Evolutionary conservation across 495 filamentous ascomycete species (phyloP).

Genomic region (Baudoinia panamericana): DNA sequence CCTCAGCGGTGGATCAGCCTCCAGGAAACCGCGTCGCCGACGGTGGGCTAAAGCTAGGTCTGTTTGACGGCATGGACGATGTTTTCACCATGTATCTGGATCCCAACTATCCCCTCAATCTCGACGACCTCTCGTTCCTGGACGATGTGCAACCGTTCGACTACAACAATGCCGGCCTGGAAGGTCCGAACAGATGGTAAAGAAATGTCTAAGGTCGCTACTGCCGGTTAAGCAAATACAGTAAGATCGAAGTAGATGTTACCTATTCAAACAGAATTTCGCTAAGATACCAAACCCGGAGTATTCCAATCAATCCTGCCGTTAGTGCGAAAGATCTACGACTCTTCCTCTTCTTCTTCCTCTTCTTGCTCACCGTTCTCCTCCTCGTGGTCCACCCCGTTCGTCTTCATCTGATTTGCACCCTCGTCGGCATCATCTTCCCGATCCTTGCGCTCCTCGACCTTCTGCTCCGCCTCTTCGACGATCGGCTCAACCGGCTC

Average conservation of each 20-base stretch:
- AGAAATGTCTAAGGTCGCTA: no score
- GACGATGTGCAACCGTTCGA: conserved; percentile 17
- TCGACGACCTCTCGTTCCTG: conserved; percentile 16
- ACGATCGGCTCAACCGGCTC: conserved; percentile 24
- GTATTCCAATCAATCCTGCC: no score
- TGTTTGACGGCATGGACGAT: conserved; percentile 21
- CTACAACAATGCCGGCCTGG: no score
- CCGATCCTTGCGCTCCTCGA: conserved; percentile 21
- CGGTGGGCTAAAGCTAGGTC: no score
- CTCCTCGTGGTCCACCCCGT: conserved; percentile 3
- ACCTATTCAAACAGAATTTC: no score
- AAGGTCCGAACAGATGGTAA: no score
- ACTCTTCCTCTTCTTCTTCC: conserved; percentile 10
- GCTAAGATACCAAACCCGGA: no score
- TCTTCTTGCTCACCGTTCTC: conserved; percentile 8
- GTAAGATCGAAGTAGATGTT: no score
- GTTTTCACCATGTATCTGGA: conserved; percentile 18
- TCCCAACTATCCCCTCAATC: conserved; percentile 20
- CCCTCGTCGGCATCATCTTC: conserved; percentile 8
- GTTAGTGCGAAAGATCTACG: no score
- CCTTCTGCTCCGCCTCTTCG: conserved; percentile 25
- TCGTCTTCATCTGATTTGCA: conserved; percentile 5
- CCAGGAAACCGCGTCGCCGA: no score
- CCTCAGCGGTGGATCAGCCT: neutral
- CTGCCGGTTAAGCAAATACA: no score